Evolutionary conservation across 495 filamentous ascomycete species (phyloP).

Genomic region (Saxophila tyrrhenica): DNA sequence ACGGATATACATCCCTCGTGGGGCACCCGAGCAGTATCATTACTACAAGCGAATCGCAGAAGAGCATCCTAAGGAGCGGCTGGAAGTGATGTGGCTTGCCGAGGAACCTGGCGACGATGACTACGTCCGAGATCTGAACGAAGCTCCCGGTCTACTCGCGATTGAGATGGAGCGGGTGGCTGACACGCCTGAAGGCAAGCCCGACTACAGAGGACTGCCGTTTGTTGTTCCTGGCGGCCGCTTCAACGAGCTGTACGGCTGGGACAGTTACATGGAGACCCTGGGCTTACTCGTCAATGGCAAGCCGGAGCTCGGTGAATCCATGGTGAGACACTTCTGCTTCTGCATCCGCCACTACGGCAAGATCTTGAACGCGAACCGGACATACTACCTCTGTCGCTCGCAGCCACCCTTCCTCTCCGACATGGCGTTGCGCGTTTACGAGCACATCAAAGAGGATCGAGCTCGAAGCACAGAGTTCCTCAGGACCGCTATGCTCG

Average conservation of each 20-base stretch:
- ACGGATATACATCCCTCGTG: constrained; percentile 82
- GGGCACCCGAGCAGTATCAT: constrained; percentile 72
- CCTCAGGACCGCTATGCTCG: constrained; percentile 63
- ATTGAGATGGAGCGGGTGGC: constrained; percentile 68
- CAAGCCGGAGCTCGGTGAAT: constrained; percentile 71
- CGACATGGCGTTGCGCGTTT: constrained; percentile 87
- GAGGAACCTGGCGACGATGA: constrained; percentile 61
- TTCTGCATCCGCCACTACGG: constrained; percentile 98
- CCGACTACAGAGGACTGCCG: constrained; percentile 63
- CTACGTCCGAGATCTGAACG: constrained; percentile 61
- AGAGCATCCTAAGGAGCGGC: constrained; percentile 44
- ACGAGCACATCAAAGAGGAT: constrained; percentile 75
- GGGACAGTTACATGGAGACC: constrained; percentile 97
- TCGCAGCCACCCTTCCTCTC: constrained; percentile 96
- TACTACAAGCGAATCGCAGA: constrained; percentile 73
- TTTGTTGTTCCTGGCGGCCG: constrained; percentile 93
- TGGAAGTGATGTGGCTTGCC: constrained; percentile 72
- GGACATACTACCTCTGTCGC: constrained; percentile 84
- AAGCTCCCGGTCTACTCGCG: constrained; percentile 78
- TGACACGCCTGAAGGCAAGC: constrained; percentile 53
- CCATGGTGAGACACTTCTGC: constrained; percentile 90
- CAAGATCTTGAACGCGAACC: constrained; percentile 93
- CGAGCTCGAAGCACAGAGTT: constrained; percentile 59
- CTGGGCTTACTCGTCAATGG: constrained; percentile 73
- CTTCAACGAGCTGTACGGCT: constrained; percentile 95